Evolutionary conservation across 2,329 filamentous ascomycete species (phyloP), one percentile per base, ranked within the genome.

Genomic region (Cladosporium sp.): DNA sequence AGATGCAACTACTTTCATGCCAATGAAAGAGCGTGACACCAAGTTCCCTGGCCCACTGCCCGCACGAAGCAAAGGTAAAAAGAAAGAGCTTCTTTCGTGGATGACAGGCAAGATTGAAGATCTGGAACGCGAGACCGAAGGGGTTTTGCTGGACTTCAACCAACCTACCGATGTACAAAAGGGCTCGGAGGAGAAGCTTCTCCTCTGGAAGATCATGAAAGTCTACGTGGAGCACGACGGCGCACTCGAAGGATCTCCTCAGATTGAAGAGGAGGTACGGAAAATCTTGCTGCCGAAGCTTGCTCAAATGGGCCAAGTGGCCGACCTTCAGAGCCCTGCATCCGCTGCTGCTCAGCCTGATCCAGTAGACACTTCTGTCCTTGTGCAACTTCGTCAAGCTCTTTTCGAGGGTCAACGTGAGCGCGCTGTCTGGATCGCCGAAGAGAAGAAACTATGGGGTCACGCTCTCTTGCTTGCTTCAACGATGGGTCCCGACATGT

Each of bases 391-490:
- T 56, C 89, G 91, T 31, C 88, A 84, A 55, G 84, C 88, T 72
- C 84, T 99, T 5, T 83, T 96, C 10, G 82, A 86, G 64, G 95
- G 96, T 11, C 89, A 98, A 56, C 87, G 93, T 26, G 93, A 97
- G 74, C 92, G 93, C 71, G 95, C 95, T 5, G 91, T 96, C 0
- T 98, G 94, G 94, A 85, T 90, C 69, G 93, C 95, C 5, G 94
- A 93, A 35, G 95, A 99, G 77, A 93, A 93, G 77, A 88, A 93
- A 58, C 82, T 99, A 2, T 99, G 96, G 96, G 95, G 92, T 2
- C 96, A 99, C 77, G 96, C 95, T 3, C 91, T 99, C 85, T 83
- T 99, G 23, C 89, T 99, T 40, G 90, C 95, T 77, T 96, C 79
- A 7, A 95, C 92, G 1, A 83, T 91, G 57, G 91, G 92, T 26